A percentile compares a stretch with the other conserved stretches of the same genome.
Conservation (phyloP, 129 eudicot genomes). For the Heracleum sosnowskyi region DNA sequence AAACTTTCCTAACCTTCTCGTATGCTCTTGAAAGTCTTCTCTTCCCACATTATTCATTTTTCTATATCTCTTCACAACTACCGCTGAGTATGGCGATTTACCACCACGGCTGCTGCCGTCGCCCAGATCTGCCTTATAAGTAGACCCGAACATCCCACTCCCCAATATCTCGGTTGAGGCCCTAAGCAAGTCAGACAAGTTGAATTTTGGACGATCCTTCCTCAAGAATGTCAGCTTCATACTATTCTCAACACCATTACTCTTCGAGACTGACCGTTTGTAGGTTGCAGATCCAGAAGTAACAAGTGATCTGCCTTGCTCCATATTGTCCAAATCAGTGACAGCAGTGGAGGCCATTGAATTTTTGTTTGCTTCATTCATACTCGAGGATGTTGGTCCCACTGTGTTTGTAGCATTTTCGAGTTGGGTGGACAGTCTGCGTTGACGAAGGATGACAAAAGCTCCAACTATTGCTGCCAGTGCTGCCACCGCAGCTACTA, state of each 20-base stretch:
- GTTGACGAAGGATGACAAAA: constrained; percentile 19
- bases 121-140: too few species aligned
- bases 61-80: too few species aligned
- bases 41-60: too few species aligned
- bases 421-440: background rate
- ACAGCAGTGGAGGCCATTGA: background rate
- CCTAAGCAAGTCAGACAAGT: constrained; percentile 3
- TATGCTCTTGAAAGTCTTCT: too few species aligned
- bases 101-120: too few species aligned
- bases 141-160: constrained; percentile 21
- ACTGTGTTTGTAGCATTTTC: background rate
- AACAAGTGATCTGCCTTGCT: background rate
- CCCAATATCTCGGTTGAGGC: constrained; percentile 13
- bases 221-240: constrained; percentile 12
- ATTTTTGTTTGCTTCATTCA: background rate
- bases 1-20: too few species aligned
- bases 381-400: background rate
- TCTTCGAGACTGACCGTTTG: background rate
- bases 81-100: too few species aligned
- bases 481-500: constrained; percentile 11
- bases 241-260: background rate
- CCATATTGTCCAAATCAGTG: too few species aligned
- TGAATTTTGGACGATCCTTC: constrained; percentile 6
- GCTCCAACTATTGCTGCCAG: constrained; percentile 18
- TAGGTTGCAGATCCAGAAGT: background rate